phyloP scores from a whole-genome alignment of 108 stramenopile species.

The Hondaea fermentalgiana region DNA sequence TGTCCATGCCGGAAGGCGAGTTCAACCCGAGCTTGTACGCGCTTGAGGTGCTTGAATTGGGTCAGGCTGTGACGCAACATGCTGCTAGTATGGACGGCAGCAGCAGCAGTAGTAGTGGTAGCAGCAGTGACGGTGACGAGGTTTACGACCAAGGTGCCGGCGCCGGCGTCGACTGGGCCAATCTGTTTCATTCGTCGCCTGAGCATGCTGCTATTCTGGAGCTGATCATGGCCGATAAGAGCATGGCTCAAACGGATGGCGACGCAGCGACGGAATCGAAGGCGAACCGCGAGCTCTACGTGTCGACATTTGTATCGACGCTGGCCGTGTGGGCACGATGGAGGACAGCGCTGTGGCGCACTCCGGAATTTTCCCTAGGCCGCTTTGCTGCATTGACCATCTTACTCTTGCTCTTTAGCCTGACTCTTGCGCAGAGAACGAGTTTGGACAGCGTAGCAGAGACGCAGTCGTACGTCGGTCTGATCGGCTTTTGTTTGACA shows the following conservation, averaged over 20 bases:
- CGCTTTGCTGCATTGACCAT: neutral
- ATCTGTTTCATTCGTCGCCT: neutral
- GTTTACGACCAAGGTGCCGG: no score
- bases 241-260: neutral
- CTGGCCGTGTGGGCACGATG: neutral
- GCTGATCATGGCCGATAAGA: neutral
- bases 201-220: neutral
- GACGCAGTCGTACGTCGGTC: neutral
- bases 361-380: neutral
- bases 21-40: conserved; percentile 73
- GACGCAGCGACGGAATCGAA: neutral
- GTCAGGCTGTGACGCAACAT: neutral
- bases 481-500: neutral
- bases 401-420: neutral
- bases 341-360: neutral
- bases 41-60: conserved; percentile 56
- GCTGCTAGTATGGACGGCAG: neutral
- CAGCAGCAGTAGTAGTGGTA: no score
- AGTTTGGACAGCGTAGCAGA: neutral
- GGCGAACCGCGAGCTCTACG: conserved; percentile 16
- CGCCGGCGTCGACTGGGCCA: neutral
- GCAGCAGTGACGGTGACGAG: no score
- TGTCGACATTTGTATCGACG: neutral
- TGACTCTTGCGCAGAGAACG: neutral
- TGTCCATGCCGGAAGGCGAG: conserved; percentile 21